Percentiles rank a stretch among this genome's conserved stretches.
phyloP scores from a whole-genome alignment of 2,329 filamentous ascomycete genomes.

The Botrytis elliptica region DNA sequence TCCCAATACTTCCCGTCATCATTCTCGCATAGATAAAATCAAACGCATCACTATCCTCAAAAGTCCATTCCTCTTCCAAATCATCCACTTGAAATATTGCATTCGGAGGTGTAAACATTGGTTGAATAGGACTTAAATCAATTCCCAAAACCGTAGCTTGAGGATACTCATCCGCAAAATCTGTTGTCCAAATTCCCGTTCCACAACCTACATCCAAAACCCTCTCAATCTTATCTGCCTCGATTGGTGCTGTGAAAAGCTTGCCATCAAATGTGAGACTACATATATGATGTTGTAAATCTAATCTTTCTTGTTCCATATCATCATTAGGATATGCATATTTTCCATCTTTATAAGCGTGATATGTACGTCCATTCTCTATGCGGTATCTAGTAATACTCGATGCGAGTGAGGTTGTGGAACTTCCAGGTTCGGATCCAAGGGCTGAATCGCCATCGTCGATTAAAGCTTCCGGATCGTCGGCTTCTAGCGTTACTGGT shows the following conservation, averaged over 20 bases:
- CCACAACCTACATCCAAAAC: conserved; percentile 18
- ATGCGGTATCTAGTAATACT: conserved; percentile 41
- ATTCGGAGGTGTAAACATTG: conserved; percentile 53
- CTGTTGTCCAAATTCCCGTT: conserved; percentile 18
- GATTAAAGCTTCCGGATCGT: background rate
- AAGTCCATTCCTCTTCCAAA: conserved; percentile 53
- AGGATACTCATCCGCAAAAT: conserved; percentile 20
- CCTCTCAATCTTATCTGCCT: background rate
- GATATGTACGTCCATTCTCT: conserved; percentile 44
- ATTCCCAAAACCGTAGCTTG: conserved; percentile 15
- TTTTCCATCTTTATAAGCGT: conserved; percentile 35
- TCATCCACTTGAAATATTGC: conserved; percentile 58
- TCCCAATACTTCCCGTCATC: conserved; percentile 14
- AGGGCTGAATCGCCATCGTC: conserved; percentile 13
- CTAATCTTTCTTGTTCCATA: conserved; percentile 52
- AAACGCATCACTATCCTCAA: conserved; percentile 40
- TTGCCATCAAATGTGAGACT: conserved; percentile 6
- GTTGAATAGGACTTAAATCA: conserved; percentile 36
- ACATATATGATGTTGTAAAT: conserved; percentile 30
- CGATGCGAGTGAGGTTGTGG: conserved; percentile 31
- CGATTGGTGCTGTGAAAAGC: conserved; percentile 3
- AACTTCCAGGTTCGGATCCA: conserved; percentile 15
- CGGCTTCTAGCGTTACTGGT: conserved; percentile 14
- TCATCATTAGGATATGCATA: conserved; percentile 55
- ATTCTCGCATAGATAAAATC: conserved; percentile 27